phyloP scores from a whole-genome alignment of 1,284 basidiomycete species.

The Ceratobasidium sp. region DNA sequence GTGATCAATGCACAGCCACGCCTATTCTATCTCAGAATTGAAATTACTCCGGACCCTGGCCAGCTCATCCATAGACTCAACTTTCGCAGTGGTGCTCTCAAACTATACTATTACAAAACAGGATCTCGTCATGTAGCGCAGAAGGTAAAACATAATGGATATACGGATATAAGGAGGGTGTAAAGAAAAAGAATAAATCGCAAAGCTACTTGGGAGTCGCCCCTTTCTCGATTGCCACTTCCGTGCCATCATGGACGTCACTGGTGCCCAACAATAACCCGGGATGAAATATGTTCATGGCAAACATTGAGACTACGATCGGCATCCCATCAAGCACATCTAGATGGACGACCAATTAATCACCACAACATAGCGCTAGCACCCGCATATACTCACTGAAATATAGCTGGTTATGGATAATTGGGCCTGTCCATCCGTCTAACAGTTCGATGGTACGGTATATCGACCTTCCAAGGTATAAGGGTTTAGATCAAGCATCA shows the following conservation, averaged over 20 bases:
- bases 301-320: slow-evolving; percentile 49
- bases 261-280: slow-evolving; percentile 22
- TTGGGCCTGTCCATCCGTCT: slow-evolving; percentile 55
- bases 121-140: too few relatives aligned
- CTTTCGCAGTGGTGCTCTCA: too few relatives aligned
- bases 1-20: too few relatives aligned
- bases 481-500: not conserved
- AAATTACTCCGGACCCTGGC: too few relatives aligned
- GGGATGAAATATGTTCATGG: slow-evolving; percentile 50
- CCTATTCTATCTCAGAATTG: too few relatives aligned
- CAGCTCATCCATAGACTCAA: too few relatives aligned
- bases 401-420: slow-evolving; percentile 54
- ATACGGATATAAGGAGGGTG: not conserved
- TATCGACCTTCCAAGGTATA: slow-evolving; percentile 51
- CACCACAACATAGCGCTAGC: not conserved
- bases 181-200: not conserved
- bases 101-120: too few relatives aligned
- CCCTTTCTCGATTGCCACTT: not conserved
- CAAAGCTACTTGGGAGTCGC: too few relatives aligned
- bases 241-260: not conserved
- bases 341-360: slow-evolving; percentile 16
- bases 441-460: slow-evolving; percentile 57
- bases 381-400: slow-evolving; percentile 51
- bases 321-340: slow-evolving; percentile 51
- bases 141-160: not conserved